Evolutionary conservation across 768 basidiomycete genomes (phyloP).

Genomic region (Tylopilus sp.): DNA sequence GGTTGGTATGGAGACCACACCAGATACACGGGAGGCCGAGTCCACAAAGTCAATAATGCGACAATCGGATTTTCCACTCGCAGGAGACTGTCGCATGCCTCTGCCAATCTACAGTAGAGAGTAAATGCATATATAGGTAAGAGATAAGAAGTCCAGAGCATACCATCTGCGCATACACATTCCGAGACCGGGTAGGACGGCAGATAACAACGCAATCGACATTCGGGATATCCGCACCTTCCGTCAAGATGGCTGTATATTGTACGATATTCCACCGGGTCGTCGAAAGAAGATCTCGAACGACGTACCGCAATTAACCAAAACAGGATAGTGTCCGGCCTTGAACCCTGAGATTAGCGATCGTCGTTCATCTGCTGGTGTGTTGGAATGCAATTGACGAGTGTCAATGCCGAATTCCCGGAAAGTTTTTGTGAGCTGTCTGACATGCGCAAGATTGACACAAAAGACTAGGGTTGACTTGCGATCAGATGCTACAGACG

Average conservation of each 20-base stretch:
- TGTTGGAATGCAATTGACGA: constrained; percentile 70
- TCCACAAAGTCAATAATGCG: constrained; percentile 91
- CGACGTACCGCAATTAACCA: constrained; percentile 81
- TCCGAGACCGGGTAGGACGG: constrained; percentile 84
- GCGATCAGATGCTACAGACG: constrained; percentile 44
- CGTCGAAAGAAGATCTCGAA: not conserved
- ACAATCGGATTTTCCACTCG: constrained; percentile 80
- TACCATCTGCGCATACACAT: constrained; percentile 93
- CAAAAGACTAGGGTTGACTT: constrained; percentile 93
- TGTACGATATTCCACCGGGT: not conserved
- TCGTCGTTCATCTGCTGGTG: constrained; percentile 60
- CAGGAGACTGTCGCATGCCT: constrained; percentile 82
- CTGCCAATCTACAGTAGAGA: constrained; percentile 70
- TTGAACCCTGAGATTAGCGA: constrained; percentile 65
- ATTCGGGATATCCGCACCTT: constrained; percentile 93
- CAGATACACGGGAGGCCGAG: constrained; percentile 59
- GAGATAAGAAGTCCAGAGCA: constrained; percentile 8
- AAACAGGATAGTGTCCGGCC: constrained; percentile 72
- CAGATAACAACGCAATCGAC: constrained; percentile 90
- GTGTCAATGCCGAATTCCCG: constrained; percentile 79
- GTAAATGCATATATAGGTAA: not conserved
- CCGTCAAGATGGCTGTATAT: constrained; percentile 72
- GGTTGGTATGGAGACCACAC: constrained; percentile 75
- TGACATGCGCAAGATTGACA: constrained; percentile 79
- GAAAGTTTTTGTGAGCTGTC: constrained; percentile 69